These are phyloP conservation scores for Roridomyces roridus DNA, from an alignment of 768 basidiomycete species.

Conservation along the genomic window DNA sequence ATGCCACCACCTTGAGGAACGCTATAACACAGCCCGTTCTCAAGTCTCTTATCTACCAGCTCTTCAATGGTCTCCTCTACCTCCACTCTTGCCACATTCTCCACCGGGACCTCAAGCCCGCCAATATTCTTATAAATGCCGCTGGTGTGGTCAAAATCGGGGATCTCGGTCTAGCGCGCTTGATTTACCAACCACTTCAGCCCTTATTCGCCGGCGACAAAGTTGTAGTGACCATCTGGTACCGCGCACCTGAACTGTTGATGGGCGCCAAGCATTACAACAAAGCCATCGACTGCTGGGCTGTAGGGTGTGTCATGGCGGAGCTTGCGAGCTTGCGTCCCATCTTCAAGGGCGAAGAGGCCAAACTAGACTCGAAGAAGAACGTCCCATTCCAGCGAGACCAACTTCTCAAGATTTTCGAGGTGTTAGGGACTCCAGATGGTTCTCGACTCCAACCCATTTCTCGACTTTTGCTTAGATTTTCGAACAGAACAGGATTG, in stretches of 20 bases:
- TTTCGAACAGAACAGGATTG: conserved; percentile 74
- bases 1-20: conserved; percentile 86
- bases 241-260: conserved; percentile 94
- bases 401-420: conserved; percentile 95
- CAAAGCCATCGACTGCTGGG: conserved; percentile 96
- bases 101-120: conserved; percentile 97
- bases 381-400: conserved; percentile 97
- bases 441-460: conserved; percentile 55
- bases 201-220: conserved; percentile 94
- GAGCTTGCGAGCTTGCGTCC: conserved; percentile 93
- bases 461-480: conserved; percentile 2
- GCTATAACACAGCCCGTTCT: conserved; percentile 80
- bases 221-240: conserved; percentile 99
- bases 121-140: conserved; percentile 95
- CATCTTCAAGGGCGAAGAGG: conserved; percentile 99
- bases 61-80: conserved; percentile 92
- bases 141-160: conserved; percentile 94
- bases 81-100: conserved; percentile 95
- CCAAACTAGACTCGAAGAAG: conserved; percentile 96
- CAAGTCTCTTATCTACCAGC: conserved; percentile 93
- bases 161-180: conserved; percentile 93
- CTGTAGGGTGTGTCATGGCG: conserved; percentile 96
- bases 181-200: conserved; percentile 91
- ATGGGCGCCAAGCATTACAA: conserved; percentile 98
- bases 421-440: conserved; percentile 88